Evolutionary conservation across 2,329 filamentous ascomycete species (phyloP).

Genomic region (Pestalotiopsis sp.): DNA sequence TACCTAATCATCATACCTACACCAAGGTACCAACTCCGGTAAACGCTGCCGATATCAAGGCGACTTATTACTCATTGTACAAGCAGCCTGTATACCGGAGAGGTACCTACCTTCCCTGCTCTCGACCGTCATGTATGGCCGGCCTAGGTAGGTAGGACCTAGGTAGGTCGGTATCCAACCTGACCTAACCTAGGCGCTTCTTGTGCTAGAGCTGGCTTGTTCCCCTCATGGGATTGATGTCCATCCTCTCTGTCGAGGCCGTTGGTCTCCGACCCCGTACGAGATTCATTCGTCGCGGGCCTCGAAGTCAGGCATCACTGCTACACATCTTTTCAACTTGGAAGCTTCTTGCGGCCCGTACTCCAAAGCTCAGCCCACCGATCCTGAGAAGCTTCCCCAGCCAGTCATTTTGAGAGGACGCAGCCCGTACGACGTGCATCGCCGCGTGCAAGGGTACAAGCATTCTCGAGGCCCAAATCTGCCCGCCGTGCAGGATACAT

Average conservation of each 20-base stretch:
- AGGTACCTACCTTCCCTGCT: background rate
- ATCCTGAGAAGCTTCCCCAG: constrained; percentile 15
- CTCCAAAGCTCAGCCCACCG: constrained; percentile 10
- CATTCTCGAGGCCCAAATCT: constrained; percentile 33
- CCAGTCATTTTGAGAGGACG: constrained; percentile 25
- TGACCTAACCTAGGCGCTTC: background rate
- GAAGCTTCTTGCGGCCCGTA: constrained; percentile 7
- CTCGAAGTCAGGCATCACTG: background rate
- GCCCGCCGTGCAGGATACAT: constrained; percentile 21
- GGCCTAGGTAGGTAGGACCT: background rate
- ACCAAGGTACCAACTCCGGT: background rate
- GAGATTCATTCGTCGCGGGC: background rate
- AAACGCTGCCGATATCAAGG: background rate
- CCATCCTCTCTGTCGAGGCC: background rate
- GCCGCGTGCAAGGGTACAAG: constrained; percentile 16
- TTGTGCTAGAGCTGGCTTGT: background rate
- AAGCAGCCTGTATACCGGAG: background rate
- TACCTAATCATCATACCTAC: background rate
- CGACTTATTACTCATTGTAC: too few relatives aligned
- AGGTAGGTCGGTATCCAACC: background rate
- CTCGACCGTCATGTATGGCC: background rate
- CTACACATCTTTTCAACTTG: constrained; percentile 12
- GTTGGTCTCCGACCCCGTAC: background rate
- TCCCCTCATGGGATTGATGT: background rate
- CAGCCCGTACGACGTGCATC: constrained; percentile 27